Evolutionary conservation across 768 basidiomycete species (phyloP).

Genomic region (Podaxis carcinomalis): DNA sequence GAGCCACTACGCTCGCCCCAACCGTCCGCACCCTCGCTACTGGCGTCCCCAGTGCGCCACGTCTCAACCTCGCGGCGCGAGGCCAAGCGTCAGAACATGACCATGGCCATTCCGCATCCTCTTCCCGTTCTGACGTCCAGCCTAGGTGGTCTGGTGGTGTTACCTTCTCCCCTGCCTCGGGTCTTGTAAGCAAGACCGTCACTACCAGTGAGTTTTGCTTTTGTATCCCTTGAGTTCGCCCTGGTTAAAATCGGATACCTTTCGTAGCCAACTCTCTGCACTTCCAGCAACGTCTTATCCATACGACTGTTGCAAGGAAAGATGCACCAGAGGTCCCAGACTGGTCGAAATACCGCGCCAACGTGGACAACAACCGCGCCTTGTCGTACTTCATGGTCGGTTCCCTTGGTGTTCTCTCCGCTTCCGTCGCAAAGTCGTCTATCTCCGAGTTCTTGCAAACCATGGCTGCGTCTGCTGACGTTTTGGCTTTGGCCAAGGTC

Average conservation of each 20-base stretch:
- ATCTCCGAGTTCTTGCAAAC: slow-evolving; percentile 92
- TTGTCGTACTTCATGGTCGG: slow-evolving; percentile 90
- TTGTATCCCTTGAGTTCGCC: slow-evolving; percentile 9
- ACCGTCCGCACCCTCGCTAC: slow-evolving; percentile 75
- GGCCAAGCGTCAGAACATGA: slow-evolving; percentile 58
- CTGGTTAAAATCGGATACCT: neutral
- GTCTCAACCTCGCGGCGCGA: slow-evolving; percentile 69
- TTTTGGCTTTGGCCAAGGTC: slow-evolving; percentile 96
- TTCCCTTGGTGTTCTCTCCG: slow-evolving; percentile 88
- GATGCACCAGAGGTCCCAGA: slow-evolving; percentile 86
- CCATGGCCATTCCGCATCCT: slow-evolving; percentile 44
- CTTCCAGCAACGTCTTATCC: slow-evolving; percentile 68
- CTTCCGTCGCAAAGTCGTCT: slow-evolving; percentile 90
- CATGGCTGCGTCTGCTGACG: slow-evolving; percentile 97
- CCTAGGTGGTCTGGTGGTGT: slow-evolving; percentile 59
- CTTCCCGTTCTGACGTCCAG: slow-evolving; percentile 57
- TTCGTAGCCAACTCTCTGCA: slow-evolving; percentile 44
- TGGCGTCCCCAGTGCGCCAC: slow-evolving; percentile 75
- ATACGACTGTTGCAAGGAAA: slow-evolving; percentile 66
- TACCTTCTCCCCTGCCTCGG: slow-evolving; percentile 41
- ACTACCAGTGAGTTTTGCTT: slow-evolving; percentile 47
- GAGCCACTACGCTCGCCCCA: slow-evolving; percentile 76
- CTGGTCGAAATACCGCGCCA: slow-evolving; percentile 76
- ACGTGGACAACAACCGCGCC: slow-evolving; percentile 63
- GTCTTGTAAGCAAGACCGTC: slow-evolving; percentile 63